These are phyloP conservation scores for Cutaneotrichosporon cutaneum DNA, from an alignment of 1,284 basidiomycete species.

Conservation along the genomic window DNA sequence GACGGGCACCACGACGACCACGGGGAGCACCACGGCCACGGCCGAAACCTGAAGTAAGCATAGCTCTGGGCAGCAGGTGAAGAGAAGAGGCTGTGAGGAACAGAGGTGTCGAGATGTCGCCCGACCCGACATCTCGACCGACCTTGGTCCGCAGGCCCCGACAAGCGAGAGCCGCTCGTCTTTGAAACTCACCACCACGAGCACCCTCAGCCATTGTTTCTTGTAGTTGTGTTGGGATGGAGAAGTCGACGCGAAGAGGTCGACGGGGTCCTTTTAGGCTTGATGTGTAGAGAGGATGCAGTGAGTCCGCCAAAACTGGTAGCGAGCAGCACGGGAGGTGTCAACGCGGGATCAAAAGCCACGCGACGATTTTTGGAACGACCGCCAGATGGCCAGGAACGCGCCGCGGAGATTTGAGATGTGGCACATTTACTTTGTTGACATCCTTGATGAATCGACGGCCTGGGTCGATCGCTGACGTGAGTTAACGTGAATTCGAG, in stretches of 20 bases:
- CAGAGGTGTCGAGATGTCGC: too few relatives aligned
- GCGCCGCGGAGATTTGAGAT: neutral
- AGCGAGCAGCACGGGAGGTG: neutral
- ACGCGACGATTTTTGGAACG: neutral
- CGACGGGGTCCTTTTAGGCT: neutral
- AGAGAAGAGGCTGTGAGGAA: neutral
- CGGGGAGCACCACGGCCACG: slow-evolving; percentile 86
- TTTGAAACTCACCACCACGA: slow-evolving; percentile 5
- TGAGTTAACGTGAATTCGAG: too few relatives aligned
- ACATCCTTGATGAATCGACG: too few relatives aligned
- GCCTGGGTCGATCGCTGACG: too few relatives aligned
- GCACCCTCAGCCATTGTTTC: slow-evolving; percentile 45
- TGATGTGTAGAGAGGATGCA: neutral
- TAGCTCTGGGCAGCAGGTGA: neutral
- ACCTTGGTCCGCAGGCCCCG: too few relatives aligned
- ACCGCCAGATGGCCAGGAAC: neutral
- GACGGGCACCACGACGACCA: slow-evolving; percentile 85
- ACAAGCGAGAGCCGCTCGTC: too few relatives aligned
- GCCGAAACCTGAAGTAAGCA: slow-evolving; percentile 50
- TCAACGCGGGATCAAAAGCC: neutral
- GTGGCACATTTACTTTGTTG: neutral
- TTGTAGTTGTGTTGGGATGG: slow-evolving; percentile 5
- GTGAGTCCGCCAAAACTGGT: neutral
- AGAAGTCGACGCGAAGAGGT: slow-evolving; percentile 16
- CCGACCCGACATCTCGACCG: too few relatives aligned